A percentile compares a stretch with the other conserved stretches of the same genome.
Evolutionary conservation across 768 basidiomycete genomes (phyloP).

Genomic region (Lentinus tigrinus): DNA sequence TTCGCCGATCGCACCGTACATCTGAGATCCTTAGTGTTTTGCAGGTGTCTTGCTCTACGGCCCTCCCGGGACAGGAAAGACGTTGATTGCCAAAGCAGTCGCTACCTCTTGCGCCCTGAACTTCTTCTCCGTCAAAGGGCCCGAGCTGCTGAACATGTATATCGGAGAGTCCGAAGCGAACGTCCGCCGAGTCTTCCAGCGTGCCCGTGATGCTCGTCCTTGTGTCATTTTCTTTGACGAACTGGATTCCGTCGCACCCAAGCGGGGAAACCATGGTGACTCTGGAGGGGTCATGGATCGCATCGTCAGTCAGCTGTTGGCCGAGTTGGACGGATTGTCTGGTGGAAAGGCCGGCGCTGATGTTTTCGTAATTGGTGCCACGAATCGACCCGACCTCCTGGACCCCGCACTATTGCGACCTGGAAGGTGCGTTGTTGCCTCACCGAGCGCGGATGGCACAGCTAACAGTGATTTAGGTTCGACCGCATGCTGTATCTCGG

Average conservation of each 20-base stretch:
- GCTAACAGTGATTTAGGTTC: slow-evolving; percentile 55
- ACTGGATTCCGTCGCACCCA: slow-evolving; percentile 91
- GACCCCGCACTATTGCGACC: slow-evolving; percentile 89
- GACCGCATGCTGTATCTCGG: slow-evolving; percentile 96
- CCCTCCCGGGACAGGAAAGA: slow-evolving; percentile 95
- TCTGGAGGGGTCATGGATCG: slow-evolving; percentile 98
- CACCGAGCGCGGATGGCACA: neutral
- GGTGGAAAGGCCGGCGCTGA: slow-evolving; percentile 57
- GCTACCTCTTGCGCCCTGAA: slow-evolving; percentile 94
- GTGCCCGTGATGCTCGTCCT: slow-evolving; percentile 86
- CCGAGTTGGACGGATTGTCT: slow-evolving; percentile 91
- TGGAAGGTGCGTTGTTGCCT: slow-evolving; percentile 58
- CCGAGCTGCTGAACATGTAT: slow-evolving; percentile 96
- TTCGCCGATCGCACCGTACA: neutral
- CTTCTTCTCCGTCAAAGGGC: slow-evolving; percentile 97
- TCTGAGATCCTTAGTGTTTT: neutral
- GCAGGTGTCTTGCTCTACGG: slow-evolving; percentile 89
- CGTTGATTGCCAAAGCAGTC: slow-evolving; percentile 92
- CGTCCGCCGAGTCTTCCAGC: slow-evolving; percentile 88
- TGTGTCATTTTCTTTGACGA: slow-evolving; percentile 98
- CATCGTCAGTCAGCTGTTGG: slow-evolving; percentile 91
- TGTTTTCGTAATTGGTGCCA: slow-evolving; percentile 94
- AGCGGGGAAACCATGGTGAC: slow-evolving; percentile 92
- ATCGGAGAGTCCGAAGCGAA: slow-evolving; percentile 99
- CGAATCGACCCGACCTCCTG: slow-evolving; percentile 89